A percentile compares a stretch with the other conserved stretches of the same genome.
Conservation (phyloP, 176 grass and related monocot species). For the Alloteropsis semialata region DNA sequence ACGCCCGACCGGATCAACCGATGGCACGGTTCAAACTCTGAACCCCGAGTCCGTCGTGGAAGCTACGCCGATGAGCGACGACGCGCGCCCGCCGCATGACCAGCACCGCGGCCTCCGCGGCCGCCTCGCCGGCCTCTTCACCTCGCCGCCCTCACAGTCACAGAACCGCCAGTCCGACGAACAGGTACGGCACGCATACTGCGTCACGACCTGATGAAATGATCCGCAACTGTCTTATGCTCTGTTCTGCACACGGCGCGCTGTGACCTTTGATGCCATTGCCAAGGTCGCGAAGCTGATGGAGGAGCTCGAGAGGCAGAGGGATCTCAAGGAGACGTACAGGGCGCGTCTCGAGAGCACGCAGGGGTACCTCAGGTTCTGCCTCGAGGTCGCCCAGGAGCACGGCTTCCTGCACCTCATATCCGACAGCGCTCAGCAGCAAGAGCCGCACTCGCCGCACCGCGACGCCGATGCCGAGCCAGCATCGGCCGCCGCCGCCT, state of each 20-base stretch:
- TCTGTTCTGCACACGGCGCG: neutral
- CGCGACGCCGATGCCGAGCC: neutral
- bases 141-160: neutral
- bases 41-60: neutral
- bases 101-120: constrained; percentile 26
- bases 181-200: neutral
- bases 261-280: neutral
- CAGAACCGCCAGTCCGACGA: constrained; percentile 1
- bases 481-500: too few relatives aligned
- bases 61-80: neutral
- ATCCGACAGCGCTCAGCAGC: neutral
- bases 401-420: constrained; percentile 61
- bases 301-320: constrained; percentile 47
- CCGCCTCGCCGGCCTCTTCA: constrained; percentile 39
- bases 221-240: neutral
- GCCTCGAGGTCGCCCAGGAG: constrained; percentile 54
- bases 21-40: neutral
- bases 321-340: constrained; percentile 58
- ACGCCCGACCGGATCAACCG: neutral
- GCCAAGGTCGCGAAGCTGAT: constrained; percentile 27
- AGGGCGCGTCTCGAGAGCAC: constrained; percentile 51
- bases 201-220: neutral
- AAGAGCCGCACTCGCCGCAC: neutral
- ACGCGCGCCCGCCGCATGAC: neutral
- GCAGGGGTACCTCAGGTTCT: constrained; percentile 59